Base-by-base conservation (phyloP, 169 alveolate genomes). In the Eimeria maxima region DNA sequence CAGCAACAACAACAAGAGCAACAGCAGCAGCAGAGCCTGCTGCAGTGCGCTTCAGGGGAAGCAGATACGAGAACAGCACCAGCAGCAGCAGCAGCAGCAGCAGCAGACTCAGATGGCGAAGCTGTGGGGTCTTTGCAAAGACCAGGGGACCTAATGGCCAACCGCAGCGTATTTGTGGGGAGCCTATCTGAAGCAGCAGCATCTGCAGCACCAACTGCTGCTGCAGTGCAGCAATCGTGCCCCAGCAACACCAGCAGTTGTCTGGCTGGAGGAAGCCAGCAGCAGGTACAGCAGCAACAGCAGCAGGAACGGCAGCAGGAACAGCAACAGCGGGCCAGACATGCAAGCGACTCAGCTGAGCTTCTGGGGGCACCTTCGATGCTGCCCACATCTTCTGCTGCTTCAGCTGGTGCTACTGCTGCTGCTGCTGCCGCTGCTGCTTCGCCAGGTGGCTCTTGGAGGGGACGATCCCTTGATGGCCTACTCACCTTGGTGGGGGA, bases 131-230 rank as follows among this genome's bases (percentile, higher is more conserved):
- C 71, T 8, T 24, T 13, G 27, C 73, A 27, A 27, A 74, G 91
- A 8, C 91, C 91, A 20, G 38, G 33, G 7, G 76, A 74, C 13
- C 76, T 83, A 63, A 22, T 7, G 14, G 27, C 29, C 16, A 55
- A 29, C 24, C 74, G 91, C 33, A 83, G 91, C 91, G 91, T 83
- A 5, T 83, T 83, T 27, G 91, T 83, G 14, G 91, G 53, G 74
- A 65, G 71, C 60, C 74, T 42, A 16, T 8, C 78, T 18, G 67
- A 57, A 42, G 81, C 67, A 42, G 94, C 94, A 33, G 33, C 47
- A 42, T 1, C 93, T 14, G 81, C 93, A 29, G 93, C 63, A 33
- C 63, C 93, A 27, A 27, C 81, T 6, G 44, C 83, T 42, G 83
- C 67, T 29, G 94, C 94, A 18, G 81, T 16, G 44, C 73, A n/a